phyloP scores from a whole-genome alignment of 805 yeast genomes.

The Jamesozyma gamospora region DNA sequence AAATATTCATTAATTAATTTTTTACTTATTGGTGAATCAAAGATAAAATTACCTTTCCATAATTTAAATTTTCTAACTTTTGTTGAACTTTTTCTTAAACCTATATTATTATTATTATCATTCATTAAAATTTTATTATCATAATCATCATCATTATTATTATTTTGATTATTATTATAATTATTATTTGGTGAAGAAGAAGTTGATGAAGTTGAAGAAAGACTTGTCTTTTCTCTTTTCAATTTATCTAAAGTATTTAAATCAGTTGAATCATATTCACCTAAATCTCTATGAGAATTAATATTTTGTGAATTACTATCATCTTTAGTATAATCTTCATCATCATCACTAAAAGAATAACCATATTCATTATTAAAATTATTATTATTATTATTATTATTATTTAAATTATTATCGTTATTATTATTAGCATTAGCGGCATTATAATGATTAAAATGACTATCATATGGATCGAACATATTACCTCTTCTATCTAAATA shows the following conservation, averaged over 20 bases:
- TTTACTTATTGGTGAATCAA: slow-evolving; percentile 83
- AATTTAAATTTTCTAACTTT: slow-evolving; percentile 25
- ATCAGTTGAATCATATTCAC: slow-evolving; percentile 20
- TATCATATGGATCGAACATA: slow-evolving; percentile 28
- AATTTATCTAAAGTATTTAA: slow-evolving; percentile 9
- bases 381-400: not conserved
- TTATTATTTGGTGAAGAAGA: slow-evolving; percentile 3
- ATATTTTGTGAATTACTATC: slow-evolving; percentile 3
- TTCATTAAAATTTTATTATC: slow-evolving; percentile 1
- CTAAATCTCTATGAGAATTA: slow-evolving; percentile 18
- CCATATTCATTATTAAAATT: slow-evolving; percentile 5
- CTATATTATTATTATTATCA: not conserved
- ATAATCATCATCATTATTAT: slow-evolving; percentile 1
- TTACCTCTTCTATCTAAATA: slow-evolving; percentile 27
- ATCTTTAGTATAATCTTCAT: slow-evolving; percentile 3
- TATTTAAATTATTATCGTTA: not conserved
- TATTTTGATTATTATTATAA: slow-evolving; percentile 1
- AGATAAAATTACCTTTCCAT: slow-evolving; percentile 64
- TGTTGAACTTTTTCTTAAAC: slow-evolving; percentile 15
- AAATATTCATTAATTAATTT: slow-evolving; percentile 45
- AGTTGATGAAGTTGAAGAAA: slow-evolving; percentile 7
- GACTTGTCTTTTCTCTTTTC: slow-evolving; percentile 6
- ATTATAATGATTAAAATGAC: not conserved
- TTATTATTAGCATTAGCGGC: slow-evolving; percentile 6
- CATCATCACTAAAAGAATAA: slow-evolving; percentile 3